phyloP scores from a whole-genome alignment of 345 rosid genomes.

The Dovyalis caffra region DNA sequence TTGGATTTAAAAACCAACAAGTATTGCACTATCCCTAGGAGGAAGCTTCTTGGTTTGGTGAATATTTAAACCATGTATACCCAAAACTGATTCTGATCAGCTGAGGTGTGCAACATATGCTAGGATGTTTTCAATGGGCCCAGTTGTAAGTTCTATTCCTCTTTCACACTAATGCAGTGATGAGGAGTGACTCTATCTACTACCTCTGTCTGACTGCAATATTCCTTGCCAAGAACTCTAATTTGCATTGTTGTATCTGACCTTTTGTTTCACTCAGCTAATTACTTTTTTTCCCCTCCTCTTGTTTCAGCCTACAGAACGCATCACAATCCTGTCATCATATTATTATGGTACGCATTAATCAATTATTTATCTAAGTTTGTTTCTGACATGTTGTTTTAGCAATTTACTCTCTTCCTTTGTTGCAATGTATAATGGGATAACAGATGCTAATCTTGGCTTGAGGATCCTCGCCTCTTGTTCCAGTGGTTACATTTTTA shows the following conservation, averaged over 20 bases:
- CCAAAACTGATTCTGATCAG: neutral
- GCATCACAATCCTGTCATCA: constrained; percentile 80
- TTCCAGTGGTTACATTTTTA: neutral
- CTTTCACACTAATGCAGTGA: neutral
- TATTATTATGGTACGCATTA: constrained; percentile 64
- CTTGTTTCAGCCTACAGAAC: constrained; percentile 61
- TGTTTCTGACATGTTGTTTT: neutral
- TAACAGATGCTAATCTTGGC: neutral
- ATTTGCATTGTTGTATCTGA: neutral
- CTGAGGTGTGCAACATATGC: too few species aligned
- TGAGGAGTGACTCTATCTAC: neutral
- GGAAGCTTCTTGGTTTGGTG: neutral
- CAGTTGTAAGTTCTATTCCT: too few species aligned
- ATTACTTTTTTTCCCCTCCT: neutral
- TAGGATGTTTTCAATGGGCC: too few species aligned
- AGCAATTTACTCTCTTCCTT: neutral
- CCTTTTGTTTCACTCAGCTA: neutral
- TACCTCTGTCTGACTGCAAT: neutral
- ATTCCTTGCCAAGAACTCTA: neutral
- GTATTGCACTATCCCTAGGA: neutral
- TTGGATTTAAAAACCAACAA: neutral
- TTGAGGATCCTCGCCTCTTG: neutral
- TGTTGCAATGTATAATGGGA: neutral
- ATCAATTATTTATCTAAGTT: neutral
- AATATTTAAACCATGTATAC: neutral